Conservation (phyloP, 1,284 basidiomycete species). For the Mycena sp. region DNA sequence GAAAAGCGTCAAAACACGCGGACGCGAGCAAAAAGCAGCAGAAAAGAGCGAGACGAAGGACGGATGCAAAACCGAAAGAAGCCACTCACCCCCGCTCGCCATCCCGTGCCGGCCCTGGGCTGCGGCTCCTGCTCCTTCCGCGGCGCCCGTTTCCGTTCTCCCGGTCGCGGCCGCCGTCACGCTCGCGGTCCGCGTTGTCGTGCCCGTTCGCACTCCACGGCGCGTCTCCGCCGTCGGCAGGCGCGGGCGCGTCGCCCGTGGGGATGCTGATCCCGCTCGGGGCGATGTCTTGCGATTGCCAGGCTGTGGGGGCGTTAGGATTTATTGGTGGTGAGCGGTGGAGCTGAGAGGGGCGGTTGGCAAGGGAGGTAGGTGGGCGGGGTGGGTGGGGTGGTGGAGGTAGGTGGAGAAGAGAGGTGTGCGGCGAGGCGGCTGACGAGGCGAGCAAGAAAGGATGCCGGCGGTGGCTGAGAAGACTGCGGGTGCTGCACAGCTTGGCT, state of each 20-base stretch:
- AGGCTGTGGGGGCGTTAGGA: slow-evolving; percentile 62
- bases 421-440: background rate
- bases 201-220: slow-evolving; percentile 57
- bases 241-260: slow-evolving; percentile 29
- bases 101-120: slow-evolving; percentile 70
- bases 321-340: too few relatives aligned
- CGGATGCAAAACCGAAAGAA: background rate
- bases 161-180: slow-evolving; percentile 9
- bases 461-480: background rate
- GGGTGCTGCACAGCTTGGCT: too few relatives aligned
- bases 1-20: slow-evolving; percentile 6
- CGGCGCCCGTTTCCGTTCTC: slow-evolving; percentile 45
- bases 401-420: background rate
- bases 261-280: slow-evolving; percentile 73
- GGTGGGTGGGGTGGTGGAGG: slow-evolving; percentile 8
- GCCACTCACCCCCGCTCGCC: slow-evolving; percentile 62
- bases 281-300: slow-evolving; percentile 79
- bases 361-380: too few relatives aligned
- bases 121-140: slow-evolving; percentile 72
- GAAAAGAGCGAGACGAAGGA: background rate
- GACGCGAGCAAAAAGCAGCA: background rate
- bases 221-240: slow-evolving; percentile 24
- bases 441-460: background rate
- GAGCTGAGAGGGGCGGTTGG: too few relatives aligned
- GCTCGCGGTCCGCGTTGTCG: slow-evolving; percentile 40